Conservation (phyloP, 805 yeast genomes). For the Myxozyma melibiosi region DNA sequence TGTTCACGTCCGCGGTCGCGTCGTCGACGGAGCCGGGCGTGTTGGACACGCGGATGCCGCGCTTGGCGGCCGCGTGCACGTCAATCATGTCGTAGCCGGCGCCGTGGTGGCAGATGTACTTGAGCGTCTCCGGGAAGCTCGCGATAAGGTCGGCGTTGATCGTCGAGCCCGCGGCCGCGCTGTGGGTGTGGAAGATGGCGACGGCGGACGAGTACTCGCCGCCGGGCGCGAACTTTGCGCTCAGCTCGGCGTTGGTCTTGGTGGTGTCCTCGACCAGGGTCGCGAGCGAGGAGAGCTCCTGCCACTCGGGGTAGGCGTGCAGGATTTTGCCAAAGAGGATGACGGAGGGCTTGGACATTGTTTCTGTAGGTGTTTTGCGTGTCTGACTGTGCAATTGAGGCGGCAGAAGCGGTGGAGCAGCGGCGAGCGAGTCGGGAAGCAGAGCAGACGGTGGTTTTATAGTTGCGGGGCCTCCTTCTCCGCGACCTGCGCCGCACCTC, state of each 20-base stretch:
- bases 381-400: background rate
- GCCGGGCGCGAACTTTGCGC: constrained; percentile 41
- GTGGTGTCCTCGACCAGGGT: constrained; percentile 21
- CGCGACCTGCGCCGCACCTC: background rate
- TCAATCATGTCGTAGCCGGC: constrained; percentile 73
- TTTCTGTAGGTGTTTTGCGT: background rate
- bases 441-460: background rate
- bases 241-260: constrained; percentile 43
- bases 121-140: constrained; percentile 58
- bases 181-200: constrained; percentile 53
- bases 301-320: constrained; percentile 69
- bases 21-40: constrained; percentile 66
- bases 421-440: no score
- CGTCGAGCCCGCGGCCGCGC: constrained; percentile 56
- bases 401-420: no score
- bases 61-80: constrained; percentile 53
- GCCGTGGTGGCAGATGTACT: constrained; percentile 63
- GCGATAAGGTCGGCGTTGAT: constrained; percentile 63
- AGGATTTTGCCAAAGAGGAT: constrained; percentile 65
- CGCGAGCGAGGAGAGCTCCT: constrained; percentile 46
- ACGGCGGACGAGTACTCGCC: constrained; percentile 50
- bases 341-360: constrained; percentile 53
- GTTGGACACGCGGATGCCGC: constrained; percentile 62
- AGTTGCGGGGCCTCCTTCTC: background rate
- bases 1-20: constrained; percentile 73